Conservation (phyloP, 441 rosid species). For the Macaranga tanarius region DNA sequence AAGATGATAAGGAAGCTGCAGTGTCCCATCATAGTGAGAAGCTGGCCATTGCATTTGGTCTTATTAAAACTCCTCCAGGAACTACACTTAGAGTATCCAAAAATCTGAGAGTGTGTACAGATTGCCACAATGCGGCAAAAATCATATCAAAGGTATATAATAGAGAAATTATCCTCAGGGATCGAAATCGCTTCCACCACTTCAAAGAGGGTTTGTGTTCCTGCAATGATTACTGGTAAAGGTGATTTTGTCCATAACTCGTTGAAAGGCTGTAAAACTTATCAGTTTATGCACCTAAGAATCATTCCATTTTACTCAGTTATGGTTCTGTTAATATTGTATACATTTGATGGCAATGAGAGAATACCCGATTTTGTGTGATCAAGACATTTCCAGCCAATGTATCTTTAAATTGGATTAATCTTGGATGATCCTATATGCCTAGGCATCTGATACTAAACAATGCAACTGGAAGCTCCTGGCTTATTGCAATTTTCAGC, state of each 20-base stretch:
- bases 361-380: neutral
- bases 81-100: constrained; percentile 12
- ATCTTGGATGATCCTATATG: neutral
- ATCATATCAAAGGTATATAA: constrained; percentile 14
- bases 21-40: constrained; percentile 21
- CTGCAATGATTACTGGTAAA: constrained; percentile 21
- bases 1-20: constrained; percentile 21
- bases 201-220: constrained; percentile 23
- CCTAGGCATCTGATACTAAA: neutral
- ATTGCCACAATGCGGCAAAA: constrained; percentile 18
- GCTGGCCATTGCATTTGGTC: constrained; percentile 18
- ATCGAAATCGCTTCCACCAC: constrained; percentile 19
- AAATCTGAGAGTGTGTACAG: constrained; percentile 14
- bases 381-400: neutral
- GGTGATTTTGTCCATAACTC: neutral
- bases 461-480: neutral
- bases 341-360: neutral
- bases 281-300: neutral
- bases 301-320: neutral
- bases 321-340: neutral
- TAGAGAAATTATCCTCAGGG: constrained; percentile 14
- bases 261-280: no score
- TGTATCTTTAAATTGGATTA: neutral
- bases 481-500: neutral
- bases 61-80: constrained; percentile 16